Conservation (phyloP, 164 flowering plant species). For the Tetracentron sinense region DNA sequence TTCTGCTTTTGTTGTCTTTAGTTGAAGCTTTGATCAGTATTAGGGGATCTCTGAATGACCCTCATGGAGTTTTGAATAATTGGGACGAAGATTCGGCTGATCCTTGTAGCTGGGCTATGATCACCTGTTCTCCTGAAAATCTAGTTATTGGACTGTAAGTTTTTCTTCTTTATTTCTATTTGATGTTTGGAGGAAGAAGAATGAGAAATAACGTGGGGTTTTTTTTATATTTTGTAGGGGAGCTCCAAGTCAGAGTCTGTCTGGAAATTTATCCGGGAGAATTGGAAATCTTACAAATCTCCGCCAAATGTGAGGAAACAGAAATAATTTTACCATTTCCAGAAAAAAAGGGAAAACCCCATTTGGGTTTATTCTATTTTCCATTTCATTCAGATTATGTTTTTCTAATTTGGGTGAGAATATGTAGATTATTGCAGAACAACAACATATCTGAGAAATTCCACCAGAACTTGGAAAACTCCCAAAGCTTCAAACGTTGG, state of each 20-base stretch:
- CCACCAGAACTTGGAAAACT: slow-evolving; percentile 72
- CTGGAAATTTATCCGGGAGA: slow-evolving; percentile 65
- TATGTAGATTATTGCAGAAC: slow-evolving; percentile 73
- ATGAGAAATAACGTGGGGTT: neutral
- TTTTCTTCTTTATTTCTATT: slow-evolving; percentile 5
- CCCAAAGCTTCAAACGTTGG: slow-evolving; percentile 72
- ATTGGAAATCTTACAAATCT: slow-evolving; percentile 87
- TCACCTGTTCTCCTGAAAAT: slow-evolving; percentile 84
- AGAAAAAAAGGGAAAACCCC: slow-evolving; percentile 7
- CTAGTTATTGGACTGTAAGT: slow-evolving; percentile 79
- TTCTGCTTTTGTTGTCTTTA: no score
- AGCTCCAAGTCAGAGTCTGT: slow-evolving; percentile 85
- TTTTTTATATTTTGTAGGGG: slow-evolving; percentile 71
- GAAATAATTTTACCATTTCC: neutral
- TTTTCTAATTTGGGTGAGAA: slow-evolving; percentile 1
- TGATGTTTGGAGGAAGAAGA: neutral
- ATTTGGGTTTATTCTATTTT: neutral
- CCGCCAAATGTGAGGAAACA: slow-evolving; percentile 66
- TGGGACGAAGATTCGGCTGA: slow-evolving; percentile 97
- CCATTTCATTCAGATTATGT: no score
- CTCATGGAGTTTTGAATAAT: slow-evolving; percentile 72
- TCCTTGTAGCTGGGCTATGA: slow-evolving; percentile 97
- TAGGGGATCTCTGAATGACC: slow-evolving; percentile 53
- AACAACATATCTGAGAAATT: slow-evolving; percentile 75
- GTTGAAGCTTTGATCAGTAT: slow-evolving; percentile 75